Evolutionary conservation across 208 protist genomes (phyloP), one percentile per base, ranked within the genome.

Genomic region (Acanthamoeba healyi): DNA sequence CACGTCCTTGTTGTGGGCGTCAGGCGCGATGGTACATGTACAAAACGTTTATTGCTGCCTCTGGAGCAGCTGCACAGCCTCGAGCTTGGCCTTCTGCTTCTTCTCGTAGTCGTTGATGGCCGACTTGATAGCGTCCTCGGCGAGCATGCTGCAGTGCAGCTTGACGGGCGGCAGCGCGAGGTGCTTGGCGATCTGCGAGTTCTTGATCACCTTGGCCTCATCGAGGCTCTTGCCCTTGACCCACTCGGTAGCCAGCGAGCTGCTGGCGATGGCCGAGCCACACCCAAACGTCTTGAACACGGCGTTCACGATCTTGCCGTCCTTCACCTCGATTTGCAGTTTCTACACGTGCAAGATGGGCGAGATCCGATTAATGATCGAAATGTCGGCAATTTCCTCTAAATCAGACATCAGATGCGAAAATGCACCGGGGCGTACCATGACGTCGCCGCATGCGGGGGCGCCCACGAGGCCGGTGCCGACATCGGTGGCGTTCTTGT

Each of bases 281-380:
- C 99, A 99, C 67, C 99, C 99, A 96, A 99, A 99, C 1, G 99
- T 99, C 96, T 99, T 99, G 95, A 99, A 99, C 94, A 98, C 98
- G 26, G 99, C 98, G 95, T 99, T 98, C 46, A 98, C 97, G 86
- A 99, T 99, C 34, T 58, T 51, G 36, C 81, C 81, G 81, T 88
- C 32, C 51, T 88, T 36, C 67, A 79, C 67, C 29, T 79, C 34
- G 67, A 79, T 79, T 26, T 79, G 67, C 29, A 79, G 67, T n/a
- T n/a, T n/a, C n/a, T n/a, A n/a, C n/a, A n/a, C n/a, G n/a, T n/a
- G n/a, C n/a, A n/a, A n/a, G n/a, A n/a, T n/a, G n/a, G n/a, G n/a
- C n/a, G n/a, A n/a, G n/a, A n/a, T n/a, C n/a, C n/a, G n/a, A n/a
- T n/a, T n/a, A n/a, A n/a, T n/a, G n/a, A n/a, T n/a, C n/a, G n/a